Percentiles rank a stretch among this genome's conserved stretches.
phyloP scores from a whole-genome alignment of 805 yeast species.

The Ogataea trehaloabstinens region DNA sequence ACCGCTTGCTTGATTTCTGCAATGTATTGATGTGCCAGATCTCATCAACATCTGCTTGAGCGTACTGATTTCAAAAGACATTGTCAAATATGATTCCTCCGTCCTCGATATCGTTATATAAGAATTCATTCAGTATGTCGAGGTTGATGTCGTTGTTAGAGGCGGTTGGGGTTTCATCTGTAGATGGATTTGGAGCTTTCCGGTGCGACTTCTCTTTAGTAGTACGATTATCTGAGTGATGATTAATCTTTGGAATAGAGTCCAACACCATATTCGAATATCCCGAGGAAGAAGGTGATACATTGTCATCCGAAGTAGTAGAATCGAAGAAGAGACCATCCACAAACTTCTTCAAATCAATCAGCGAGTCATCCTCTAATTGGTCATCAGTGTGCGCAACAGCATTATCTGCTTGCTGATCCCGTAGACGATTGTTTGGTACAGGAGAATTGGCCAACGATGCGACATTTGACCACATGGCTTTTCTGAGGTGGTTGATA shows the following conservation, averaged over 20 bases:
- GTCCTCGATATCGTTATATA: constrained; percentile 14
- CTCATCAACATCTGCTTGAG: background rate
- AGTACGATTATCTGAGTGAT: background rate
- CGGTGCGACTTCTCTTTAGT: background rate
- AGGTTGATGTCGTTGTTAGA: constrained; percentile 5
- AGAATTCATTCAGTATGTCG: constrained; percentile 15
- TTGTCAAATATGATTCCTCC: constrained; percentile 19
- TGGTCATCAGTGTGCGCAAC: background rate
- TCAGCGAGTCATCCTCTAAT: constrained; percentile 5
- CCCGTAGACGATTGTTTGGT: background rate
- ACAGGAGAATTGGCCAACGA: constrained; percentile 1
- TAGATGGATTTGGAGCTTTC: background rate
- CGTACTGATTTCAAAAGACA: constrained; percentile 7
- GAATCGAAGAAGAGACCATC: constrained; percentile 12
- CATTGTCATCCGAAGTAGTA: constrained; percentile 2
- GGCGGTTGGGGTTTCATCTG: background rate
- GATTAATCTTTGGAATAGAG: constrained; percentile 3
- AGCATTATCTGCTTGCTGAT: background rate
- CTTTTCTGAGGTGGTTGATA: constrained; percentile 1
- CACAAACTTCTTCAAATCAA: constrained; percentile 16
- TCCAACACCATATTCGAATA: constrained; percentile 3
- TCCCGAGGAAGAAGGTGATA: constrained; percentile 5
- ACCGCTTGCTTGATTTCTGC: too few species aligned
- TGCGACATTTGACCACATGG: constrained; percentile 1
- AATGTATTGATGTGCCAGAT: too few species aligned